Conservation (phyloP, 148 eudicot species). For the Rhododendron vialii region DNA sequence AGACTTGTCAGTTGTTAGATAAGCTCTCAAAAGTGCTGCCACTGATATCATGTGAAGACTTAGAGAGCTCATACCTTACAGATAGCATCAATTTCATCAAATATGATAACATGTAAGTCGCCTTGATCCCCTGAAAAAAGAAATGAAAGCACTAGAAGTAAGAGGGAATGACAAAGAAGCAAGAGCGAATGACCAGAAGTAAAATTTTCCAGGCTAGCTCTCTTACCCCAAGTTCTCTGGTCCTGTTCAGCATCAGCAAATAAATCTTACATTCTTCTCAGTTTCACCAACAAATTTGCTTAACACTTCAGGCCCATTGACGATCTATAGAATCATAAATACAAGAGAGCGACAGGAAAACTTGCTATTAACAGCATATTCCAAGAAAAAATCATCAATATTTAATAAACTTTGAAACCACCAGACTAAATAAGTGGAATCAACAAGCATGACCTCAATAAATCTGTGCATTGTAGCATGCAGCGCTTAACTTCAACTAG, state of each 20-base stretch:
- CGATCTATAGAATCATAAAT: constrained; percentile 47
- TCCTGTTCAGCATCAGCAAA: constrained; percentile 99
- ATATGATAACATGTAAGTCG: constrained; percentile 95
- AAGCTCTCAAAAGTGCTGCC: not conserved
- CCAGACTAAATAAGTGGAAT: not conserved
- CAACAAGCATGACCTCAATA: not conserved
- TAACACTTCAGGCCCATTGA: constrained; percentile 94
- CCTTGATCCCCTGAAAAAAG: constrained; percentile 85
- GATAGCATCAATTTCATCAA: constrained; percentile 99
- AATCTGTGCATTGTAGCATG: not conserved
- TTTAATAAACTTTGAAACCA: not conserved
- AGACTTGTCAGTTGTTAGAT: not conserved
- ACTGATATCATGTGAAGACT: not conserved
- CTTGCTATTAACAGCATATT: not conserved
- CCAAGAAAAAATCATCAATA: not conserved
- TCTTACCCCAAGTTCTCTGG: constrained; percentile 68
- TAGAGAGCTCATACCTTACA: constrained; percentile 62
- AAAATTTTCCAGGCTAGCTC: not conserved
- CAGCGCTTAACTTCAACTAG: not conserved
- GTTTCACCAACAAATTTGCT: constrained; percentile 99
- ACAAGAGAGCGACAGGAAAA: not conserved
- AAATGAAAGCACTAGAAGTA: constrained; percentile 2
- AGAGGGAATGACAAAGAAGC: not conserved
- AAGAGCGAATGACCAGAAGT: not conserved
- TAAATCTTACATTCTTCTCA: constrained; percentile 94